Evolutionary conservation across 2,329 filamentous ascomycete genomes (phyloP), one percentile per base, ranked within the genome.

Genomic region (Colletotrichum limetticola): DNA sequence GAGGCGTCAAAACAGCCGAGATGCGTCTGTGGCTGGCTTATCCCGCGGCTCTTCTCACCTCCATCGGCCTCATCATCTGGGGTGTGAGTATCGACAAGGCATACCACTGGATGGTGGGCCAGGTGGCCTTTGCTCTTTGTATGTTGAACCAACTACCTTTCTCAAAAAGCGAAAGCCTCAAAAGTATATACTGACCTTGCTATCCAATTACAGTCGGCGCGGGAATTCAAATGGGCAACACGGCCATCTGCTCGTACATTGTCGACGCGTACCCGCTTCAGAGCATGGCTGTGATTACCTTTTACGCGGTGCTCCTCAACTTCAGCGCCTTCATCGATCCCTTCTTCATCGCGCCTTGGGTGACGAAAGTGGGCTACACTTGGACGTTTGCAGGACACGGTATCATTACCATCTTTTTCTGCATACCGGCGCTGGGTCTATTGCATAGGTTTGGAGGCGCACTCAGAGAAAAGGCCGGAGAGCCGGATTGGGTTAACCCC

Each of bases 21-120:
- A 89, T 88, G 87, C 82, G 89, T 19, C 77, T 90, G 26, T 90
- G 87, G 87, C 78, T 90, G 14, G 84, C 83, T 3, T 90, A 89
- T 78, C 88, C 88, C 7, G 88, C 87, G 14, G 82, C 85, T 3
- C 9, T 86, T 5, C 70, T 89, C 12, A 87, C 84, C 1, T 83
- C 84, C 22, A 77, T 88, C 7, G 88, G 89, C 0, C 78, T 88
- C 42, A 81, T 89, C 37, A 58, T 90, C 60, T 91, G 88, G 88
- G 88, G 88, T 0, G 77, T 90, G 55, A 88, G 86, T 64, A 80
- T 90, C 16, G 88, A 90, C 71, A 82, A 81, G 53, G 77, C 77
- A 0, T 89, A 87, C 76, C 88, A 90, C 78, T 90, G 88, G 87
- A 87, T 89, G 46, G 85, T 89, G 0, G 89, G 87, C 1, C 88